These are phyloP conservation scores for Friedmanniomyces endolithicus DNA, from an alignment of 495 filamentous ascomycete genomes.

Conservation along the genomic window DNA sequence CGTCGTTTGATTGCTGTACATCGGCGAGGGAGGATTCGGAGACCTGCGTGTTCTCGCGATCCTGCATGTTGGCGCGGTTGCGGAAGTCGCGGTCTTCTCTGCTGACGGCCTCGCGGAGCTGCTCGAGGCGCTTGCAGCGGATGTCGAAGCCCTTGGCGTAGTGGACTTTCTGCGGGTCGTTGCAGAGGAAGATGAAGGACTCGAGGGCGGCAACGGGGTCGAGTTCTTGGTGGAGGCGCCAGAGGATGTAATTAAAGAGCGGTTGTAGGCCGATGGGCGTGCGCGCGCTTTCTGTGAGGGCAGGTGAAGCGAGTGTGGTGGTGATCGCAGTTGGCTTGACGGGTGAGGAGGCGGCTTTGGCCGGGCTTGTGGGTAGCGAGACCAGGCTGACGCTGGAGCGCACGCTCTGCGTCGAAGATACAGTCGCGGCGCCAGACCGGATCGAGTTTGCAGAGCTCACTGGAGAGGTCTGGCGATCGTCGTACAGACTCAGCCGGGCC, in stretches of 20 bases:
- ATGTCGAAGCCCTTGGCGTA: conserved; percentile 53
- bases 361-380: conserved; percentile 35
- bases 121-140: conserved; percentile 45
- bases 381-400: conserved; percentile 22
- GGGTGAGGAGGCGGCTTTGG: conserved; percentile 30
- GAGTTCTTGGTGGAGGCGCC: conserved; percentile 42
- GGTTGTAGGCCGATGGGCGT: conserved; percentile 40
- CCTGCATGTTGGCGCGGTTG: conserved; percentile 39
- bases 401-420: conserved; percentile 39
- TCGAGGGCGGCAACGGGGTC: conserved; percentile 34
- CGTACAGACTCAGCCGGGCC: conserved; percentile 42
- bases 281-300: not conserved
- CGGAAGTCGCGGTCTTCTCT: conserved; percentile 49
- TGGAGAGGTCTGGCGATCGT: conserved; percentile 37
- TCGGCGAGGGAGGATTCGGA: not conserved
- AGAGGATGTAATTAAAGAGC: conserved; percentile 50
- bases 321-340: conserved; percentile 6
- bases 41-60: conserved; percentile 21
- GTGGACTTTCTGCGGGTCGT: conserved; percentile 41
- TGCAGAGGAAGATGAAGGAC: conserved; percentile 43
- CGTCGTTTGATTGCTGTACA: conserved; percentile 36
- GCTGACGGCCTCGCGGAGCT: conserved; percentile 45
- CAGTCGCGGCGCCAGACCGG: conserved; percentile 34
- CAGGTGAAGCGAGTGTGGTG: not conserved
- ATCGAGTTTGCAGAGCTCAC: conserved; percentile 40